Evolutionary conservation across 768 basidiomycete genomes (phyloP).

Genomic region (Podaxis mareebaensis): DNA sequence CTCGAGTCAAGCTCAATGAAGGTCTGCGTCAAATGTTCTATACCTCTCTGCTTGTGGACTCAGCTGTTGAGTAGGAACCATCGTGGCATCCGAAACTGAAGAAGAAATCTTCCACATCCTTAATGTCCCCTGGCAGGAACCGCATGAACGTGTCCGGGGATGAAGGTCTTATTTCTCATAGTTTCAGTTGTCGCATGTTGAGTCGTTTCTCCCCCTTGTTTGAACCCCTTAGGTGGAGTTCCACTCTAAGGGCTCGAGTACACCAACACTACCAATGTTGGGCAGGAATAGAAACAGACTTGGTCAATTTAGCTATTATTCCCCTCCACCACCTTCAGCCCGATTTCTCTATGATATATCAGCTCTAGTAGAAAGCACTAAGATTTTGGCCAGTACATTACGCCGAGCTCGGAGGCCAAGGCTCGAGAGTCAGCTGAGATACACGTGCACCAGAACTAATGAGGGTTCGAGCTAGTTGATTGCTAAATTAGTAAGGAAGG

Average conservation of each 20-base stretch:
- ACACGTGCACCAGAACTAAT: neutral
- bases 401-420: neutral
- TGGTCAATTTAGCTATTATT: neutral
- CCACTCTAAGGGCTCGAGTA: neutral
- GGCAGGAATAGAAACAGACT: neutral
- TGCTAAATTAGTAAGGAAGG: neutral
- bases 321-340: neutral
- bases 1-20: constrained; percentile 56
- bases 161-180: constrained; percentile 19
- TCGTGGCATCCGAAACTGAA: constrained; percentile 84
- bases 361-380: neutral
- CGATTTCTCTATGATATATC: neutral
- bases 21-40: constrained; percentile 36
- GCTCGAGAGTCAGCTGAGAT: neutral
- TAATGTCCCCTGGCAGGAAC: constrained; percentile 80
- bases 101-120: constrained; percentile 82
- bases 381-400: neutral
- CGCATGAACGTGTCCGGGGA: constrained; percentile 66
- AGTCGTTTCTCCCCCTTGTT: neutral
- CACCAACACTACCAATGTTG: neutral
- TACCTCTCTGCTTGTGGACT: neutral
- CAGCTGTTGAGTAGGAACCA: constrained; percentile 42
- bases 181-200: neutral
- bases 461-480: neutral
- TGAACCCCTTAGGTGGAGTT: neutral